phyloP scores from a whole-genome alignment of 2,329 filamentous ascomycete genomes.

The Emmonsia crescens region DNA sequence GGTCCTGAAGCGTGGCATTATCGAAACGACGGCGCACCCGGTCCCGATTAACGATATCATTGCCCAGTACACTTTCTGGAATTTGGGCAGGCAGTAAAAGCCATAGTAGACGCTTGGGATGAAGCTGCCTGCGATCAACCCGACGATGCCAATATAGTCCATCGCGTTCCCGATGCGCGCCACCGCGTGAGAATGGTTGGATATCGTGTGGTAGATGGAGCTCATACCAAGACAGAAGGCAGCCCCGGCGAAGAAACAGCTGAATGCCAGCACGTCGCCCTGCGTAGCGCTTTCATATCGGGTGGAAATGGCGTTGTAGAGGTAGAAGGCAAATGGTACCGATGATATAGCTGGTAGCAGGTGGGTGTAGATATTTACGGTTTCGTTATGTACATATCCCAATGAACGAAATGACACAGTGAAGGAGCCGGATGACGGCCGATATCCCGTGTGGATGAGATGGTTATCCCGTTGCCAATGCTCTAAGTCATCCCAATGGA shows the following conservation, averaged over 20 bases:
- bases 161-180: conserved; percentile 81
- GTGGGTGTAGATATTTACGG: conserved; percentile 63
- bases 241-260: conserved; percentile 68
- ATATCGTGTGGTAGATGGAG: conserved; percentile 72
- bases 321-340: conserved; percentile 38
- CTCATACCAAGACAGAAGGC: conserved; percentile 67
- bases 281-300: conserved; percentile 53
- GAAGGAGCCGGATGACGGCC: conserved; percentile 53
- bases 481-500: conserved; percentile 44
- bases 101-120: conserved; percentile 82
- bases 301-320: conserved; percentile 50
- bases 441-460: conserved; percentile 57
- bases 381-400: conserved; percentile 56
- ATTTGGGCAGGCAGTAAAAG: conserved; percentile 56
- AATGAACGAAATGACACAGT: conserved; percentile 47
- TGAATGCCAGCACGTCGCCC: conserved; percentile 60
- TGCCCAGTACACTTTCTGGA: conserved; percentile 62
- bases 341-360: conserved; percentile 56
- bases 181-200: conserved; percentile 70
- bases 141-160: conserved; percentile 89
- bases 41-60: conserved; percentile 68
- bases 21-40: conserved; percentile 66
- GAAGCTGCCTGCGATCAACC: conserved; percentile 82
- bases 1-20: conserved; percentile 73
- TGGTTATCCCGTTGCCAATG: conserved; percentile 55